Base-by-base conservation (phyloP, 495 filamentous ascomycete species). In the Penicillium subrubescens region DNA sequence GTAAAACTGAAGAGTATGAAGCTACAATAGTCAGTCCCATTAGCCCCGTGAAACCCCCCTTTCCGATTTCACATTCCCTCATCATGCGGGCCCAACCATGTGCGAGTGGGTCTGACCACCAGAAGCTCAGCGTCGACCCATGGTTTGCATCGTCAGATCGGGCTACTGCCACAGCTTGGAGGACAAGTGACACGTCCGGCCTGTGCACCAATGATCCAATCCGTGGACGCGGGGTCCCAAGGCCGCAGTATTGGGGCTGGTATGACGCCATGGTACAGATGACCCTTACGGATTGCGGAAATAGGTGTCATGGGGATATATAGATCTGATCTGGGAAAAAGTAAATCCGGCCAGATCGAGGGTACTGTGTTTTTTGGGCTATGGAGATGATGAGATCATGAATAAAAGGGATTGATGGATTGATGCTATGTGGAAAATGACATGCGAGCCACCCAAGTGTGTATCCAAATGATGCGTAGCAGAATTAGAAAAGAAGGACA, bases 211-310 rank as follows among this genome's bases (percentile, higher is more conserved):
- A 53, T 60, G 23, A 17, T 2, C 52, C 41, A 27, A 53, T 60
- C 71, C 71, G 31, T 69, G 67, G 71, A 64, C 29, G 25, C 46
- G 60, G 61, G 39, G 46, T 48, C 60, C 71, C 64, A 53, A 62
- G 50, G 25, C 71, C 69, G 21, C 5, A 57, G 69, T 58, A 1
- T 54, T 68, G 71, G 71, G 69, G 64, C 55, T 59, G 17, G 11
- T 35, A 66, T 73, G 71, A 73, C 69, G 71, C 58, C 61, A 70
- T 69, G 41, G 17, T 50, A 11, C 29, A 63, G 23, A 46, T 67
- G 43, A 64, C 55, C 8, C 31, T 33, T 33, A 33, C 31, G 31
- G 5, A 33, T 33, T 33, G 31, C 31, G 31, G 31, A 33, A 33
- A 31, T 39, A 27, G 29, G 33, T 35, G 44, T 59, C 51, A 66